phyloP scores from a whole-genome alignment of 2,329 filamentous ascomycete genomes.

The Thelonectria rubi region DNA sequence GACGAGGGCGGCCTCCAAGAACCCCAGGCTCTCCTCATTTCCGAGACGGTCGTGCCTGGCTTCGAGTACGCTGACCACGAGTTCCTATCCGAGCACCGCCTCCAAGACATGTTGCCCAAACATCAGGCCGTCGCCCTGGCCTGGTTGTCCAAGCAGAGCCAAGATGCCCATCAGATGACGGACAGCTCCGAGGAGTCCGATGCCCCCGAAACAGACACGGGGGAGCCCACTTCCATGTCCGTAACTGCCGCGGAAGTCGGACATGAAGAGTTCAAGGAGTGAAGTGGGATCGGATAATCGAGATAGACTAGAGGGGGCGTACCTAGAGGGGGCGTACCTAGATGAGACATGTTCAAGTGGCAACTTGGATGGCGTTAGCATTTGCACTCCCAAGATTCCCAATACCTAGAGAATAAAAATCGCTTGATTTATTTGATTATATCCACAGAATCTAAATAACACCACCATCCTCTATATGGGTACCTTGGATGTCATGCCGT shows the following conservation, averaged over 20 bases:
- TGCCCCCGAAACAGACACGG: slow-evolving; percentile 4
- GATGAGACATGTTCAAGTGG: background rate
- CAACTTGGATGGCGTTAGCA: background rate
- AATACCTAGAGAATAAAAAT: background rate
- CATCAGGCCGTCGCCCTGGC: slow-evolving; percentile 59
- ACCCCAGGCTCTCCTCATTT: slow-evolving; percentile 67
- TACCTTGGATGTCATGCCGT: slow-evolving; percentile 28
- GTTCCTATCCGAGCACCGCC: slow-evolving; percentile 63
- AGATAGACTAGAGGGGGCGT: background rate
- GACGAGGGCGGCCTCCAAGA: slow-evolving; percentile 37
- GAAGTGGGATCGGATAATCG: background rate
- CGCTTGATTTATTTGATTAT: slow-evolving; percentile 6
- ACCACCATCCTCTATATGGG: slow-evolving; percentile 25
- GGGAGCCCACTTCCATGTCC: background rate
- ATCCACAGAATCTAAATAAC: slow-evolving; percentile 21
- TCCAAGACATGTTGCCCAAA: slow-evolving; percentile 61
- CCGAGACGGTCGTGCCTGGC: slow-evolving; percentile 73
- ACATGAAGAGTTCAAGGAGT: background rate
- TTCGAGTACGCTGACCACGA: slow-evolving; percentile 75
- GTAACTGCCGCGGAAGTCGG: background rate
- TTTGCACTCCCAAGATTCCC: background rate
- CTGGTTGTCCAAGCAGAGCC: slow-evolving; percentile 51
- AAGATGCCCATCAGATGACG: background rate
- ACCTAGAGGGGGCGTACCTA: too few relatives aligned
- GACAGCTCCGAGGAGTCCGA: slow-evolving; percentile 17